Percentiles rank a stretch among this genome's conserved stretches.
These are phyloP conservation scores for Ampelocalamus luodianensis DNA, from an alignment of 176 grass and related monocot genomes.

Conservation along the genomic window DNA sequence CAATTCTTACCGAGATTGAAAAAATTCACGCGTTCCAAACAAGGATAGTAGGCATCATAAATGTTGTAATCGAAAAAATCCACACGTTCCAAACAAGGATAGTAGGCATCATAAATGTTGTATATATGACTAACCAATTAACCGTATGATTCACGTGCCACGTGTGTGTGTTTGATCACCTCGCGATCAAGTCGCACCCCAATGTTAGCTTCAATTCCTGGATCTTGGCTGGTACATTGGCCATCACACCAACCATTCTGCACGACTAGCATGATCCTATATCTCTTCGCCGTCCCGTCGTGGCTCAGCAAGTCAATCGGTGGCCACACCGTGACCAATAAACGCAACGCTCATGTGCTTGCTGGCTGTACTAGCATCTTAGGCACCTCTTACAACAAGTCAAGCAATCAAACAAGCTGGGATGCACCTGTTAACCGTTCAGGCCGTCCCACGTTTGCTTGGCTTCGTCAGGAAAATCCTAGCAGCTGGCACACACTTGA, in stretches of 20 bases:
- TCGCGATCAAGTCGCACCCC: too few relatives aligned
- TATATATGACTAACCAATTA: too few relatives aligned
- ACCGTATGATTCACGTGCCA: too few relatives aligned
- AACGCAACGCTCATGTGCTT: neutral
- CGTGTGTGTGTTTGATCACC: too few relatives aligned
- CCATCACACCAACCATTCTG: neutral
- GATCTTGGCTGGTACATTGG: neutral
- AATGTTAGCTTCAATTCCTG: neutral
- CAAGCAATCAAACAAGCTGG: neutral
- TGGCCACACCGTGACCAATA: neutral
- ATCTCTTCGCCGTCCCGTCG: too few relatives aligned
- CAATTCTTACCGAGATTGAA: too few relatives aligned
- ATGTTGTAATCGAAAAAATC: too few relatives aligned
- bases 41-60: too few relatives aligned
- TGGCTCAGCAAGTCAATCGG: neutral
- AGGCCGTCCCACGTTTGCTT: neutral
- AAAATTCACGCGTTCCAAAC: too few relatives aligned
- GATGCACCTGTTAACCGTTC: too few relatives aligned
- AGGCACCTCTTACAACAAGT: neutral
- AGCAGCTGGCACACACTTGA: constrained; percentile 5
- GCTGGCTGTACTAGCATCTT: neutral
- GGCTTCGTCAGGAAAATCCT: neutral
- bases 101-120: too few relatives aligned
- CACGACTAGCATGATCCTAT: neutral
- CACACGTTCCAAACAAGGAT: too few relatives aligned